Evolutionary conservation across 257 asterid genomes (phyloP), one percentile per base, ranked within the genome.

Genomic region (Przewalskia tangutica): DNA sequence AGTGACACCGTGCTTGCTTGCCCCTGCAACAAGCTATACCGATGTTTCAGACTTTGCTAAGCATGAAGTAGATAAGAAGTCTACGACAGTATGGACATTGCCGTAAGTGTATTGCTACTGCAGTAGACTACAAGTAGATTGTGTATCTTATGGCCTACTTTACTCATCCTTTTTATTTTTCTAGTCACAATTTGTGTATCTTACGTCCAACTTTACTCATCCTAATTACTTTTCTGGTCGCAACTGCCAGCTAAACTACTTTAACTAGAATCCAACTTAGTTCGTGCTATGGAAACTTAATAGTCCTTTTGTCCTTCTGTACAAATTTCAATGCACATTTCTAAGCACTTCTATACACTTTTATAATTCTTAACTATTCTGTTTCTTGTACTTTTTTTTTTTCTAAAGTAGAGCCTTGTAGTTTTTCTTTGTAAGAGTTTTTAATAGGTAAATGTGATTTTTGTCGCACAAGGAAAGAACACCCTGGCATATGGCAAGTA

Each of bases 1-100:
- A 81, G 97, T 92, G 82, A 88, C 81, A 36, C 97, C 98, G 14
- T 94, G 95, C 84, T 86, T 94, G 88, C 94, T 94, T 80, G 93
- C 97, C 77, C 93, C 96, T 50, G 50, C 85, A 81, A 89, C 40
- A 78, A 89, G 83, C 38, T 77, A 83, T 84, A 84, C 85, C 23
- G 85, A 89, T 55, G 76, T 76, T 81, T 62, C 63, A 77, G 88
- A 86, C 63, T 71, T 88, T 51, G 85, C 81, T 68, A 81, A 77
- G 77, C 79, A 82, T 50, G 85, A 84, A 56, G 80, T 63, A 48
- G 90, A 85, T 85, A 70, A 40, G 63, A 86, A 81, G 89, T 85
- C 91, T 44, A 85, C 87, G 91, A 81, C 87, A 42, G 98, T 94
- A 53, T 94, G 97, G 98, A 85, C 93, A 63, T 84, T 94, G 87